Evolutionary conservation across 441 rosid genomes (phyloP).

Genomic region (Gossypium schwendimanii): DNA sequence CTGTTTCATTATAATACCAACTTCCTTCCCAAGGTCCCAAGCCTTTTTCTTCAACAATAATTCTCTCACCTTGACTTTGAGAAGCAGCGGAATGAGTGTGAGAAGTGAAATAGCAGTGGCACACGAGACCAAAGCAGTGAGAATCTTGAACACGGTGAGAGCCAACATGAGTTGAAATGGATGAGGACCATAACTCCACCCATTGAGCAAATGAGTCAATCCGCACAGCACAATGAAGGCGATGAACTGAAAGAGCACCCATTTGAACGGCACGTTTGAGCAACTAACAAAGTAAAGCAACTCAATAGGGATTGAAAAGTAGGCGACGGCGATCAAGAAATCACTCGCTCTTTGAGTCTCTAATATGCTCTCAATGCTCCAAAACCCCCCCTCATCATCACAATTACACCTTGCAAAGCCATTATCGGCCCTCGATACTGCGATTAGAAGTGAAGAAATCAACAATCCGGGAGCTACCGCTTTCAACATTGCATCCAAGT

Average conservation of each 20-base stretch:
- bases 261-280: constrained; percentile 89
- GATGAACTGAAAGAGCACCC: constrained; percentile 88
- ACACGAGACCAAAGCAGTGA: constrained; percentile 89
- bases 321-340: constrained; percentile 93
- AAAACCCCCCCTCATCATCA: constrained; percentile 73
- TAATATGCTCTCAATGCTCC: constrained; percentile 74
- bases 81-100: constrained; percentile 82
- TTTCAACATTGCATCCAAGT: constrained; percentile 47
- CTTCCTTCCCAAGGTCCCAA: constrained; percentile 83
- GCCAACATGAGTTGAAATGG: constrained; percentile 77
- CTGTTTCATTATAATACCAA: constrained; percentile 81
- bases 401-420: constrained; percentile 65
- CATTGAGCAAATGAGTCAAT: constrained; percentile 89
- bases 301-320: constrained; percentile 90
- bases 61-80: constrained; percentile 88
- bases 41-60: constrained; percentile 87
- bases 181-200: constrained; percentile 83
- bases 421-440: constrained; percentile 37
- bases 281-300: constrained; percentile 93
- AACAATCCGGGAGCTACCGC: constrained; percentile 41
- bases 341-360: constrained; percentile 79
- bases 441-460: constrained; percentile 34
- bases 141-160: constrained; percentile 81
- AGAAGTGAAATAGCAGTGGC: constrained; percentile 89
- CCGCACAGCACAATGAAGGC: constrained; percentile 97